Evolutionary conservation across 495 filamentous ascomycete genomes (phyloP).

Genomic region (Neurospora hispaniola): DNA sequence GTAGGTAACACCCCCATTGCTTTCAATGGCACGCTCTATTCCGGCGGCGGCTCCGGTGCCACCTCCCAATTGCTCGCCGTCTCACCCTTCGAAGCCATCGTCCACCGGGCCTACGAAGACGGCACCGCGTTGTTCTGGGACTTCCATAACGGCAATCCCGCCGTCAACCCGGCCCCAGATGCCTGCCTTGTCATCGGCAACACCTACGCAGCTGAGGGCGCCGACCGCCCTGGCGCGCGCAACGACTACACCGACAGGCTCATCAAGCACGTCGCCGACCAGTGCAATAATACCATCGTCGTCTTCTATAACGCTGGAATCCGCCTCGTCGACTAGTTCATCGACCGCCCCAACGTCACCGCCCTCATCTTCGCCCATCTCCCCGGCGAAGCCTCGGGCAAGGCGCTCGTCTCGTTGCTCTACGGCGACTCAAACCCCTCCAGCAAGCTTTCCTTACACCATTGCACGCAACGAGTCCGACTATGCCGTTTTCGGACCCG

Average conservation of each 20-base stretch:
- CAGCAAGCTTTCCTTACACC: conserved; percentile 60
- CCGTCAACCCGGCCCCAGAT: conserved; percentile 43
- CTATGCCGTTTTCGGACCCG: conserved; percentile 38
- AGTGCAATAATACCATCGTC: conserved; percentile 52
- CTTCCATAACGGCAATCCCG: conserved; percentile 27
- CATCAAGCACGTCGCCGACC: conserved; percentile 43
- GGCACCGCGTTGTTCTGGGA: conserved; percentile 43
- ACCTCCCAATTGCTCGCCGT: conserved; percentile 43
- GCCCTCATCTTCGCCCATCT: conserved; percentile 51
- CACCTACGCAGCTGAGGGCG: conserved; percentile 45
- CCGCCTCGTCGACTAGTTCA: conserved; percentile 46
- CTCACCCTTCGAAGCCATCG: conserved; percentile 50
- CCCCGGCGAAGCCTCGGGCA: conserved; percentile 51
- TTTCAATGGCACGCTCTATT: conserved; percentile 42
- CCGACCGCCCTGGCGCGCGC: conserved; percentile 29
- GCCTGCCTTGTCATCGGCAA: conserved; percentile 59
- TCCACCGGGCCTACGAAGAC: conserved; percentile 42
- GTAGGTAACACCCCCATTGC: conserved; percentile 20
- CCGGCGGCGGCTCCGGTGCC: conserved; percentile 51
- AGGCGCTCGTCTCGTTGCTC: conserved; percentile 44
- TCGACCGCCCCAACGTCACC: conserved; percentile 53
- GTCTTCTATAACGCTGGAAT: conserved; percentile 51
- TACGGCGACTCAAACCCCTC: conserved; percentile 50
- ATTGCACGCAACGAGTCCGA: conserved; percentile 54
- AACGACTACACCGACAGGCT: conserved; percentile 47